Percentiles rank a stretch among this genome's conserved stretches.
phyloP scores from a whole-genome alignment of 345 rosid species.

The Rhodamnia argentea region DNA sequence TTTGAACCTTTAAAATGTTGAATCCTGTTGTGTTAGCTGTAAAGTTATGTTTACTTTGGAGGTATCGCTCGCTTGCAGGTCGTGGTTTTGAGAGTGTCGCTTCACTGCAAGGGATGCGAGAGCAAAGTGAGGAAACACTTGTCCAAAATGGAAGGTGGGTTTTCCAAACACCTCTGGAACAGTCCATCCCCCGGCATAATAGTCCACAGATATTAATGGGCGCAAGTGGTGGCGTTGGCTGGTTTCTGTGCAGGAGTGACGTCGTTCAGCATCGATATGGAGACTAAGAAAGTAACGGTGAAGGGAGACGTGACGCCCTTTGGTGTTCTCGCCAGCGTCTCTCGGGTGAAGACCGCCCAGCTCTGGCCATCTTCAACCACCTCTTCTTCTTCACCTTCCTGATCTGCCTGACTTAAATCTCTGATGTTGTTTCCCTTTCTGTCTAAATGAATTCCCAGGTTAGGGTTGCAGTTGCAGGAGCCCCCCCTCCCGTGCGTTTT shows the following conservation, averaged over 20 bases:
- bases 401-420: background rate
- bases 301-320: conserved; percentile 42
- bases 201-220: background rate
- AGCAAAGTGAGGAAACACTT: conserved; percentile 85
- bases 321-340: conserved; percentile 38
- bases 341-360: conserved; percentile 43
- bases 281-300: conserved; percentile 40
- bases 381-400: conserved; percentile 1
- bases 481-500: background rate
- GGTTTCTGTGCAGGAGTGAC: conserved; percentile 34
- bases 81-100: conserved; percentile 81
- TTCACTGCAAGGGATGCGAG: conserved; percentile 97
- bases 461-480: background rate
- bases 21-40: background rate
- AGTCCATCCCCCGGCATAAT: background rate
- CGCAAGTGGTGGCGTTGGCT: background rate
- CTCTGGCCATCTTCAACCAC: conserved; percentile 34
- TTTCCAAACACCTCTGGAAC: background rate
- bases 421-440: background rate
- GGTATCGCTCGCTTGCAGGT: conserved; percentile 27
- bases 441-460: background rate
- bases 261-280: conserved; percentile 46
- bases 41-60: background rate
- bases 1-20: too few relatives aligned
- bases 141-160: conserved; percentile 85